phyloP scores from a whole-genome alignment of 2,329 filamentous ascomycete species.

The Aspergillus carbonarius region DNA sequence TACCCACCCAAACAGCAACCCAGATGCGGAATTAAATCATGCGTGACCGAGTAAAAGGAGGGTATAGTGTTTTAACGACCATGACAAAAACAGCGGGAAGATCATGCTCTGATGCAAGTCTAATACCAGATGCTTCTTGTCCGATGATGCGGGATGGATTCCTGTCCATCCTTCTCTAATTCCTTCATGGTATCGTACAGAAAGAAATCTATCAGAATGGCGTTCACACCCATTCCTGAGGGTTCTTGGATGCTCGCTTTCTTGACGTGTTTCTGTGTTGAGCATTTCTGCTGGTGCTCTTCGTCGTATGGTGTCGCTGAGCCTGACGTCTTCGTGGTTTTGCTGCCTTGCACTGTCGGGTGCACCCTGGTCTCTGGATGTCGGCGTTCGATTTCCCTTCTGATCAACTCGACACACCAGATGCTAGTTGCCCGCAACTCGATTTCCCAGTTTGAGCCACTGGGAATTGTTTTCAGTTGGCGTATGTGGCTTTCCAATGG shows the following conservation, averaged over 20 bases:
- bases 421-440: conserved; percentile 92
- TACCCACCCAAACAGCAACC: neutral
- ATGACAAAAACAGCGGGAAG: neutral
- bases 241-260: conserved; percentile 13
- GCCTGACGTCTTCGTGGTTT: conserved; percentile 1
- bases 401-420: conserved; percentile 90
- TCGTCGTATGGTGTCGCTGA: conserved; percentile 9
- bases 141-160: conserved; percentile 73
- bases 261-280: conserved; percentile 19
- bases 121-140: conserved; percentile 95
- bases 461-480: conserved; percentile 63
- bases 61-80: conserved; percentile 2
- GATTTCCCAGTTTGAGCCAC: conserved; percentile 76
- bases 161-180: conserved; percentile 61
- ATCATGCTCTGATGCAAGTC: neutral
- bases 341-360: neutral
- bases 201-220: conserved; percentile 95
- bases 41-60: neutral
- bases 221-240: conserved; percentile 60
- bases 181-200: conserved; percentile 94
- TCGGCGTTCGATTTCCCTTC: conserved; percentile 70
- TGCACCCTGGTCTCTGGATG: conserved; percentile 64
- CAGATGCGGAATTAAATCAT: neutral
- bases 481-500: conserved; percentile 70
- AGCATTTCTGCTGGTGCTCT: conserved; percentile 9